Percentiles rank a stretch among this genome's conserved stretches.
Evolutionary conservation across 352 stramenopile species (phyloP).

Genomic region (Pythium periplocum): DNA sequence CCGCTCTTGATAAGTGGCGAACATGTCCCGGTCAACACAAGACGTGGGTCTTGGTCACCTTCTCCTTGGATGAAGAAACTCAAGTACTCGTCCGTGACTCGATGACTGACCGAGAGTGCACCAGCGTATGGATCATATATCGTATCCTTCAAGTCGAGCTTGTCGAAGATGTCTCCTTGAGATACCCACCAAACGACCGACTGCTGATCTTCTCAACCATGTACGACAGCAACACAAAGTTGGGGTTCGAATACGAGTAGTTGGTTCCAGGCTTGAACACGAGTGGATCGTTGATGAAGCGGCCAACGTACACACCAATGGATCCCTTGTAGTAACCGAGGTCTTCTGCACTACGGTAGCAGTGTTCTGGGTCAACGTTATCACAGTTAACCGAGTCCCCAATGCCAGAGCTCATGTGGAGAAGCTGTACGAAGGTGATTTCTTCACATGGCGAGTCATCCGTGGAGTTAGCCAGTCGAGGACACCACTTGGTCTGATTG

Average conservation of each 20-base stretch:
- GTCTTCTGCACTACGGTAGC: slow-evolving; percentile 11
- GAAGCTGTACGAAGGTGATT: slow-evolving; percentile 60
- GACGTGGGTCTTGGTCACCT: slow-evolving; percentile 4
- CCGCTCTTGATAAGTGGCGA: slow-evolving; percentile 29
- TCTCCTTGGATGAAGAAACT: slow-evolving; percentile 29
- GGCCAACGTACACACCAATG: slow-evolving; percentile 28
- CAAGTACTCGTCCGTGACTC: slow-evolving; percentile 45
- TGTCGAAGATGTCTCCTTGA: slow-evolving; percentile 33
- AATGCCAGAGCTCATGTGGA: slow-evolving; percentile 54
- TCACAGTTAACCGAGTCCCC: slow-evolving; percentile 24
- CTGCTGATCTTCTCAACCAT: slow-evolving; percentile 60
- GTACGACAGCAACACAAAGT: slow-evolving; percentile 55
- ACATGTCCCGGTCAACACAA: slow-evolving; percentile 44
- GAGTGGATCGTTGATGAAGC: slow-evolving; percentile 48
- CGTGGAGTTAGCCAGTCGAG: slow-evolving; percentile 12
- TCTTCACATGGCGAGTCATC: slow-evolving; percentile 24
- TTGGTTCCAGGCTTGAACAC: slow-evolving; percentile 44
- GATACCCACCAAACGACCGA: slow-evolving; percentile 27
- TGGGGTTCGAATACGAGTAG: slow-evolving; percentile 45
- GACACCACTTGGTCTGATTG: slow-evolving; percentile 52
- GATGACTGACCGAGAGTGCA: slow-evolving; percentile 16
- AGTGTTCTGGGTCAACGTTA: slow-evolving; percentile 9
- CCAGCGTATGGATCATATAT: slow-evolving; percentile 46
- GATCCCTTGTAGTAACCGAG: slow-evolving; percentile 22
- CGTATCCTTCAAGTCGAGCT: slow-evolving; percentile 31